Evolutionary conservation across 176 grass and related monocot species (phyloP), one percentile per base, ranked within the genome.

Genomic region (Eremochloa ophiuroides): DNA sequence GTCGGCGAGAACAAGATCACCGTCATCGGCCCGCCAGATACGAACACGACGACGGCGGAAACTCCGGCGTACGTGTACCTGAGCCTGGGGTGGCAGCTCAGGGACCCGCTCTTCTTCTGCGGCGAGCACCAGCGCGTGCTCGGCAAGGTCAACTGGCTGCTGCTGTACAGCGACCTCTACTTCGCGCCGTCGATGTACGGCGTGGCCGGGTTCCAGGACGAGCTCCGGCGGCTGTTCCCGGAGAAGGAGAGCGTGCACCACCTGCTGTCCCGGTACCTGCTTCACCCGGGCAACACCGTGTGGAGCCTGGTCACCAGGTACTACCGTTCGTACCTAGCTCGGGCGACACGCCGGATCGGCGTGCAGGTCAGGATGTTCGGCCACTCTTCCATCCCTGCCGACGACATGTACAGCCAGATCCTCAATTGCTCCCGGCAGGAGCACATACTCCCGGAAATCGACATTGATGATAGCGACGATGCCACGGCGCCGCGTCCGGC

Each of bases 161-260:
- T 94, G 23, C 28, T 89, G 35, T 39, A 55, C 47, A 88, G 82
- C 3, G 89, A 94, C 44, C 23, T 85, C 29, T 94, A 91, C 71
- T 91, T 86, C 35, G 76, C 51, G 18, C 85, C 88, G 31, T 66
- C 80, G 35, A 51, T 94, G 11, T 94, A 83, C 85, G 9, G 56
- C 14, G 53, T 82, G 11, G 25, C 85, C 1, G 38, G 69, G 80
- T 84, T 82, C 82, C 64, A 68, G 23, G 76, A 81, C 31, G 88
- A 94, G 79, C 80, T 94, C n/a, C 30, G 25, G n/a, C 66, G 39
- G 61, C n/a, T 91, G 35, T 94, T 91, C 81, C 92, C 92, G 9
- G 83, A 7, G 25, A 89, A 79, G 77, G 79, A 88, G 63, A 88
- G 81, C 50, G 30, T 86, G 22, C 41, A 83, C 34, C 68, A 89